These are phyloP conservation scores for Camellia oleifera DNA, from an alignment of 179 eudicot genomes.

Conservation along the genomic window DNA sequence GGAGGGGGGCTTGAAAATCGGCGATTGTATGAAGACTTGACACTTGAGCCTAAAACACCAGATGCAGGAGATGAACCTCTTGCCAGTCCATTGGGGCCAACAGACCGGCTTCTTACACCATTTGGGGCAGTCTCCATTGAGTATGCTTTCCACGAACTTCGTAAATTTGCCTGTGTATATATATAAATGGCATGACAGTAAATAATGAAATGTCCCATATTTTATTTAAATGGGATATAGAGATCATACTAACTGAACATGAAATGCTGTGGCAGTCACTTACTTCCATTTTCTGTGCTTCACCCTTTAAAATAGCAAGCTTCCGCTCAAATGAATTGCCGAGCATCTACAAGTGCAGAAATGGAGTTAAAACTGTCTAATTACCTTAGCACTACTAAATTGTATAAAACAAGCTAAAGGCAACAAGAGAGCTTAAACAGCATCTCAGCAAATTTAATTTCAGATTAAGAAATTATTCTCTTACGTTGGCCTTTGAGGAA, in stretches of 20 bases:
- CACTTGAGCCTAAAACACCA: conserved; percentile 14
- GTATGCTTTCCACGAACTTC: conserved; percentile 34
- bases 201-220: too few species aligned
- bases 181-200: background rate
- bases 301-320: conserved; percentile 52
- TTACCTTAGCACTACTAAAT: background rate
- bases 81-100: conserved; percentile 28
- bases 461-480: conserved; percentile 9
- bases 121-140: conserved; percentile 25
- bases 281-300: conserved; percentile 46
- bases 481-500: conserved; percentile 57
- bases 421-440: conserved; percentile 5
- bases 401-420: background rate
- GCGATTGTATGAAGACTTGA: conserved; percentile 16
- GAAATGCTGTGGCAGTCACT: conserved; percentile 10
- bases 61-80: conserved; percentile 39
- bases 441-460: background rate
- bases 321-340: conserved; percentile 63
- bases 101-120: conserved; percentile 33
- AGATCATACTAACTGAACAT: background rate
- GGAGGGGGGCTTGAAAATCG: conserved; percentile 38
- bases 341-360: conserved; percentile 36
- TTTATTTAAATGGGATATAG: background rate
- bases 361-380: background rate
- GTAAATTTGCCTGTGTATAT: conserved; percentile 35